Base-by-base conservation (phyloP, 495 filamentous ascomycete species). In the Penicillium canescens region DNA sequence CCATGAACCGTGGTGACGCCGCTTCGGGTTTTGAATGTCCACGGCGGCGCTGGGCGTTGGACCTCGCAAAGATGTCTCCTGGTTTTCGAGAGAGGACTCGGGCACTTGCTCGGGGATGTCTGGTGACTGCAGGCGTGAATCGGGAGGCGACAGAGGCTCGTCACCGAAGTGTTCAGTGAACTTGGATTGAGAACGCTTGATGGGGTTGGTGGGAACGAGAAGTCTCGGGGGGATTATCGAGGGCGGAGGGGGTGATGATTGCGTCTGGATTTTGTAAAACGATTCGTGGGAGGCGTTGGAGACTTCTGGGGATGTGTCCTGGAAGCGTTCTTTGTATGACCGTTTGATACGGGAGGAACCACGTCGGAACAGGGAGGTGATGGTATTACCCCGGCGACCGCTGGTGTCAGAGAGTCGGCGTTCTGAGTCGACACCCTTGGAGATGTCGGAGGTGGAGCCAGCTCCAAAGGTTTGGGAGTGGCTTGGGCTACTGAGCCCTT, bases 91-190 rank as follows among this genome's bases (percentile, higher is more conserved):
- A 8, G 68, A 59, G 4, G 61, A 61, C 31, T 72, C 72, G 0
- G 42, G 39, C 0, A 59, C 57, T 31, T 72, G 57, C 49, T 77
- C 75, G 6, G 73, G 68, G 8, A 74, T 71, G 42, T 72, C 72
- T 1, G 74, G 74, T 0, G 89, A 92, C 55, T 92, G 89, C 28
- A 93, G 63, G 37, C 88, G 78, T 2, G 92, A 95, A 46, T 89
- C 87, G 4, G 91, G 86, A 8, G 90, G 90, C 14, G 90, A 93
- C 14, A 92, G 65, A 2, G 90, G 88, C 26, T 90, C 77, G 59
- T 96, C 92, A 14, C 90, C 91, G 13, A 97, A 81, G 66, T 96
- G 91, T 68, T 97, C 92, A n/a, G 86, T 83, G 76, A 97, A 97
- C 42, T 90, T 92, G 38, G 91, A 96, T 71, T 89, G 88, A 3